phyloP scores from a whole-genome alignment of 345 rosid genomes.

The Angophora floribunda region DNA sequence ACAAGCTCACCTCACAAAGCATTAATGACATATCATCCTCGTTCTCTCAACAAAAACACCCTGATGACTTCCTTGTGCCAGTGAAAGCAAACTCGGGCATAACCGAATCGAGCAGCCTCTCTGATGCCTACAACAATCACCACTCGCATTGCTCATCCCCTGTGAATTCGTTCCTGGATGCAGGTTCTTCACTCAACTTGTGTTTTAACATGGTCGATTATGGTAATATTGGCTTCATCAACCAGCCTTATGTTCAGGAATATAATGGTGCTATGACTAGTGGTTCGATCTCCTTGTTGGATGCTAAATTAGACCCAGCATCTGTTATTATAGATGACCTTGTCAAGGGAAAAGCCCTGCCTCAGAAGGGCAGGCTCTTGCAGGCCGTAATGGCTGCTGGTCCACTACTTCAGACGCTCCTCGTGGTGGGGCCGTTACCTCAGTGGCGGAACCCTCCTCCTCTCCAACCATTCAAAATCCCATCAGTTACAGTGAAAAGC shows the following conservation, averaged over 20 bases:
- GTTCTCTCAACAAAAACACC: neutral
- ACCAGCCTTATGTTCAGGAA: neutral
- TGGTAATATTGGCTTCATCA: neutral
- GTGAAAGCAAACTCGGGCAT: slow-evolving; percentile 64
- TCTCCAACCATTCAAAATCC: neutral
- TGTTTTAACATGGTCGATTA: neutral
- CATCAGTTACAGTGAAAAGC: slow-evolving; percentile 12
- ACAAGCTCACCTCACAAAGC: neutral
- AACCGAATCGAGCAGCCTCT: slow-evolving; percentile 32
- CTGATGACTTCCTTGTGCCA: slow-evolving; percentile 5
- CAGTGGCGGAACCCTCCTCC: slow-evolving; percentile 43
- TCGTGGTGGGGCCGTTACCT: slow-evolving; percentile 24
- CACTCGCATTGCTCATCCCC: slow-evolving; percentile 40
- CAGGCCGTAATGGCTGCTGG: slow-evolving; percentile 25
- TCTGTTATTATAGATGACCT: slow-evolving; percentile 36
- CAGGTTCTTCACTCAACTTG: slow-evolving; percentile 62
- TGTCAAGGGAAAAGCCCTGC: slow-evolving; percentile 34
- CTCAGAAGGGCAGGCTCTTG: slow-evolving; percentile 33
- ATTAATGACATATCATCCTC: neutral
- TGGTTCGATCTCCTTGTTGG: neutral
- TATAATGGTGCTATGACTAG: neutral
- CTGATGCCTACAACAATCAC: slow-evolving; percentile 29
- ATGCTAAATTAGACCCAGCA: slow-evolving; percentile 25
- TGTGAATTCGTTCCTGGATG: slow-evolving; percentile 55
- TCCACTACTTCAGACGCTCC: slow-evolving; percentile 20